phyloP scores from a whole-genome alignment of 1,139 yeast species.

The Diutina ranongensis region DNA sequence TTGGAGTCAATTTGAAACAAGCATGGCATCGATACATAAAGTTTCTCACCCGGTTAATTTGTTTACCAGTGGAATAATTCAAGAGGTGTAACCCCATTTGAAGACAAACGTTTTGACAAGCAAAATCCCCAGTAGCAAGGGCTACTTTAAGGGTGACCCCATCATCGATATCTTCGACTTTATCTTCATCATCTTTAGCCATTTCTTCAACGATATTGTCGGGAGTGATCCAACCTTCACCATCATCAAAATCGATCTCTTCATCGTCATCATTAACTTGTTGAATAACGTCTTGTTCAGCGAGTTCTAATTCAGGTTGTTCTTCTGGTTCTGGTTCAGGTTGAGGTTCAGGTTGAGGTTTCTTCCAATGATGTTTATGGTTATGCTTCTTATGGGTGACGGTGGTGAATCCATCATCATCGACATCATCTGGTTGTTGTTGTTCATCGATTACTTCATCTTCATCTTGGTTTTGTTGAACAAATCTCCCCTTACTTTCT shows the following conservation, averaged over 20 bases:
- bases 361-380: neutral
- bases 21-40: conserved; percentile 97
- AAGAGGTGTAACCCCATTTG: conserved; percentile 82
- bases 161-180: conserved; percentile 20
- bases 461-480: conserved; percentile 6
- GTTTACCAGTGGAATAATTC: conserved; percentile 76
- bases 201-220: conserved; percentile 66
- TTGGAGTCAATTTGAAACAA: conserved; percentile 72
- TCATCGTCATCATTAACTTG: conserved; percentile 18
- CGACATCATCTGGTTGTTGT: conserved; percentile 7
- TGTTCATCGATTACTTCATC: conserved; percentile 7
- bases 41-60: conserved; percentile 75
- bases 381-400: conserved; percentile 8
- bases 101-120: conserved; percentile 89
- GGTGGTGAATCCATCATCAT: conserved; percentile 12
- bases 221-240: conserved; percentile 94
- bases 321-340: neutral
- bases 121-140: conserved; percentile 90
- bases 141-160: conserved; percentile 48
- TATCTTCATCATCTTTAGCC: conserved; percentile 48
- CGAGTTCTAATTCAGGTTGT: conserved; percentile 11
- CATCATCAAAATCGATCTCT: conserved; percentile 40
- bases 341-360: neutral
- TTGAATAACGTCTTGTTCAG: conserved; percentile 14
- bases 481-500: neutral